Evolutionary conservation across 805 yeast species (phyloP).

Genomic region (Candida suzukii): DNA sequence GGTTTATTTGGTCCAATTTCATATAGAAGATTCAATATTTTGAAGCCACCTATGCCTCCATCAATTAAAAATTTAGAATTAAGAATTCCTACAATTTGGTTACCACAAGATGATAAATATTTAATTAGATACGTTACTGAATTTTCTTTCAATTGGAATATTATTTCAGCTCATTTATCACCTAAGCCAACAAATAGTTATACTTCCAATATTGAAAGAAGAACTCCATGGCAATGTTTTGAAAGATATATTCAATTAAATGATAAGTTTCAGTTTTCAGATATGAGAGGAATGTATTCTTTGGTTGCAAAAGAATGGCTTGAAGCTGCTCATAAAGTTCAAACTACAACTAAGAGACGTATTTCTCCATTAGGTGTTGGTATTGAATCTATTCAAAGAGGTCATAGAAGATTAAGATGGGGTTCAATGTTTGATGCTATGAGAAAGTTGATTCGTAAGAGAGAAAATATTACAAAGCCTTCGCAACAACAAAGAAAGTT

Average conservation of each 20-base stretch:
- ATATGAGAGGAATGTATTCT: conserved; percentile 83
- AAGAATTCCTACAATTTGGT: conserved; percentile 92
- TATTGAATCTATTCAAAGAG: conserved; percentile 85
- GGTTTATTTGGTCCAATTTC: conserved; percentile 48
- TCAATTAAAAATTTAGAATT: conserved; percentile 69
- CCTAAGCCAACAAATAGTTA: conserved; percentile 62
- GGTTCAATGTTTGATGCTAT: conserved; percentile 96
- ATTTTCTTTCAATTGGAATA: conserved; percentile 88
- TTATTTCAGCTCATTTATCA: conserved; percentile 75
- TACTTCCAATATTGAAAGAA: conserved; percentile 82
- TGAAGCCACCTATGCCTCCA: conserved; percentile 92
- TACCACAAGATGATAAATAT: conserved; percentile 85
- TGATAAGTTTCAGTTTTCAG: conserved; percentile 79
- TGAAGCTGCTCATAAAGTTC: conserved; percentile 84
- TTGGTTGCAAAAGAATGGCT: conserved; percentile 84
- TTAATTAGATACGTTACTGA: conserved; percentile 78
- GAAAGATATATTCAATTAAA: conserved; percentile 91
- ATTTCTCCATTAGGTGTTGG: conserved; percentile 94
- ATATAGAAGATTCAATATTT: conserved; percentile 49
- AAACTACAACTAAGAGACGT: conserved; percentile 79
- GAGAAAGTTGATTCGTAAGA: conserved; percentile 79
- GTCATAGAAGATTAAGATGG: conserved; percentile 88
- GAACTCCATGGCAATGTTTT: conserved; percentile 99
- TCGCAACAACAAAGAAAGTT: conserved; percentile 32
- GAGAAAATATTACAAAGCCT: conserved; percentile 71